These are phyloP conservation scores for Sporothrix variecibatus DNA, from an alignment of 2,329 filamentous ascomycete genomes.

Conservation along the genomic window DNA sequence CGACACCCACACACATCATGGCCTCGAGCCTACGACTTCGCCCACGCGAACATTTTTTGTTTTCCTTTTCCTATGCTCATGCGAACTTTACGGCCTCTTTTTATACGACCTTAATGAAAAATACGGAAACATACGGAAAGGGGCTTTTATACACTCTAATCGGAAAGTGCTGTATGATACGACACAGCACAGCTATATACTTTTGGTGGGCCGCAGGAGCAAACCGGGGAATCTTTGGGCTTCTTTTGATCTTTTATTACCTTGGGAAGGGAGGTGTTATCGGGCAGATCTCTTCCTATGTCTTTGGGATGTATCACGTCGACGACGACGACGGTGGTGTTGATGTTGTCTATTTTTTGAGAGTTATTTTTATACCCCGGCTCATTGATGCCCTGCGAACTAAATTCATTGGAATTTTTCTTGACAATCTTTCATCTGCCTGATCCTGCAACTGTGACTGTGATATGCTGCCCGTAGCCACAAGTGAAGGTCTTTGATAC, in stretches of 20 bases:
- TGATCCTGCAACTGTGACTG: neutral
- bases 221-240: neutral
- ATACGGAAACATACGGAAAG: neutral
- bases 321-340: neutral
- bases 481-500: neutral
- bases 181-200: neutral
- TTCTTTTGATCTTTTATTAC: neutral
- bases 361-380: constrained; percentile 15
- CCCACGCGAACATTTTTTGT: neutral
- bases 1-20: neutral
- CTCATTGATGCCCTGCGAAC: constrained; percentile 18
- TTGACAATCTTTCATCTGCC: neutral
- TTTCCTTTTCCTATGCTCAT: neutral
- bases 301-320: neutral
- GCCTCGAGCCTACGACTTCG: neutral
- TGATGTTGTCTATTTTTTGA: neutral
- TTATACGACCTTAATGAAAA: neutral
- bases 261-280: constrained; percentile 4
- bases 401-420: constrained; percentile 11
- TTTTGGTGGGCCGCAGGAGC: constrained; percentile 11
- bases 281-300: too few species aligned
- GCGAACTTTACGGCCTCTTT: neutral
- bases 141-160: neutral
- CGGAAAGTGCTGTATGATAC: neutral
- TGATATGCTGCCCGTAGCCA: neutral